These are phyloP conservation scores for Lichtheimia hyalospora DNA, from an alignment of 371 early-diverging fungal species.

Conservation along the genomic window DNA sequence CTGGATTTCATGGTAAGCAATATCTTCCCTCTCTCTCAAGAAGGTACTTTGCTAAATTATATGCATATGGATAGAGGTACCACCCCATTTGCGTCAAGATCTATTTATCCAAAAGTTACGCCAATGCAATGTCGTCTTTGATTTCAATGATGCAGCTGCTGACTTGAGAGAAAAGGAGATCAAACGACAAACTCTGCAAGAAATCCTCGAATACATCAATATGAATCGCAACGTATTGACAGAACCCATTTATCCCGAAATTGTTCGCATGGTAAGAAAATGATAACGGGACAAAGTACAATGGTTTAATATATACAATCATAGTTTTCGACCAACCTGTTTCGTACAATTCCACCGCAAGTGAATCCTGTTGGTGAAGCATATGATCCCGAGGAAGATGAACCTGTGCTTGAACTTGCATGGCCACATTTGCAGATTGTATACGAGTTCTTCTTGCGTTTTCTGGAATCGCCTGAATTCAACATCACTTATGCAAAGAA, in stretches of 20 bases:
- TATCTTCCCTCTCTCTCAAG: neutral
- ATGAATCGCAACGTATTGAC: conserved; percentile 83
- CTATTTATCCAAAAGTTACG: conserved; percentile 86
- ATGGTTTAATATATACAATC: neutral
- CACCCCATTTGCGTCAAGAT: conserved; percentile 69
- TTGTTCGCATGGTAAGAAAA: conserved; percentile 83
- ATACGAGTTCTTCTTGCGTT: conserved; percentile 94
- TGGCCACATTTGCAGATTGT: conserved; percentile 98
- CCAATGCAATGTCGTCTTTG: conserved; percentile 93
- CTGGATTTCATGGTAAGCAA: conserved; percentile 72
- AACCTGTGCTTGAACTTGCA: conserved; percentile 90
- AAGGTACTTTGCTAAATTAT: neutral
- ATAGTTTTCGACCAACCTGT: conserved; percentile 88
- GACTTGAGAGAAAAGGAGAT: conserved; percentile 93
- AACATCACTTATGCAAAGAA: conserved; percentile 93
- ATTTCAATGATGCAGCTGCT: conserved; percentile 86
- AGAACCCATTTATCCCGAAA: conserved; percentile 85
- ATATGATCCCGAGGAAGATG: conserved; percentile 98
- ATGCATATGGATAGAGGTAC: conserved; percentile 59
- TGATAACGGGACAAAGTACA: neutral
- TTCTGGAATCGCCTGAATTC: conserved; percentile 95
- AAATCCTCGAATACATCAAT: conserved; percentile 90
- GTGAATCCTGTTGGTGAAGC: conserved; percentile 94
- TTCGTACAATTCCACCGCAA: conserved; percentile 94
- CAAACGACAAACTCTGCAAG: conserved; percentile 86